These are phyloP conservation scores for Sporobolomyces roseus DNA, from an alignment of 768 basidiomycete genomes.

Conservation along the genomic window DNA sequence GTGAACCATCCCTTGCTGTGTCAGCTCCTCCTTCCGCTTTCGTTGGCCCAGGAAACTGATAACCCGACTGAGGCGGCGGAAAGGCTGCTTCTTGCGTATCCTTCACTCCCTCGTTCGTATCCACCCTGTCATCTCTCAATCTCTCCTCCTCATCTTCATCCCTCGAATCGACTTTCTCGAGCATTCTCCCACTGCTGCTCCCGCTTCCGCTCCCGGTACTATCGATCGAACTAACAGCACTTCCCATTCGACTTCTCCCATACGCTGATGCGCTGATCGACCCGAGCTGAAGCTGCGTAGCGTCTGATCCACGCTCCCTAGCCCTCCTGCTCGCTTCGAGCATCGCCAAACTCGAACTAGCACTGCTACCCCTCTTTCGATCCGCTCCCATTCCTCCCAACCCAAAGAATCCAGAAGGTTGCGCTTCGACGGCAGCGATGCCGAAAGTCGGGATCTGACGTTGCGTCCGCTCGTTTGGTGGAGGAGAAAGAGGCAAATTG, in stretches of 20 bases:
- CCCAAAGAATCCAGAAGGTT: slow-evolving; percentile 8
- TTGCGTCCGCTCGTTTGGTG: slow-evolving; percentile 1
- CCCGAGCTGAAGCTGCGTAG: slow-evolving; percentile 7
- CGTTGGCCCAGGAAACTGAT: slow-evolving; percentile 26
- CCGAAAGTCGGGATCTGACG: slow-evolving; percentile 25
- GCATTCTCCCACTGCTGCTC: neutral
- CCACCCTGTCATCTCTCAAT: neutral
- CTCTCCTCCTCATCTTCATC: neutral
- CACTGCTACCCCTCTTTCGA: slow-evolving; percentile 27
- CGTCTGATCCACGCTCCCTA: slow-evolving; percentile 11
- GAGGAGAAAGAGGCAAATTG: neutral
- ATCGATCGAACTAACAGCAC: slow-evolving; percentile 1
- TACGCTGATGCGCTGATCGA: neutral
- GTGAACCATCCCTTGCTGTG: too few relatives aligned
- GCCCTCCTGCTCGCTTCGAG: slow-evolving; percentile 7
- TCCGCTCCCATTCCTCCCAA: neutral
- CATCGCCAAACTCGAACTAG: slow-evolving; percentile 18
- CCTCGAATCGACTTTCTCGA: slow-evolving; percentile 4
- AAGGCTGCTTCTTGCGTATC: slow-evolving; percentile 8
- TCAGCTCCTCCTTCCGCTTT: neutral
- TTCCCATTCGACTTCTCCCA: slow-evolving; percentile 13
- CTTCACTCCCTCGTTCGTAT: neutral
- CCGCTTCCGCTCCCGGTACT: neutral
- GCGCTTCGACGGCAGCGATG: slow-evolving; percentile 18
- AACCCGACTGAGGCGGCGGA: slow-evolving; percentile 29